Evolutionary conservation across 192 early-diverging fungal species (phyloP), one percentile per base, ranked within the genome.

Genomic region (Chytriomyces sp.): DNA sequence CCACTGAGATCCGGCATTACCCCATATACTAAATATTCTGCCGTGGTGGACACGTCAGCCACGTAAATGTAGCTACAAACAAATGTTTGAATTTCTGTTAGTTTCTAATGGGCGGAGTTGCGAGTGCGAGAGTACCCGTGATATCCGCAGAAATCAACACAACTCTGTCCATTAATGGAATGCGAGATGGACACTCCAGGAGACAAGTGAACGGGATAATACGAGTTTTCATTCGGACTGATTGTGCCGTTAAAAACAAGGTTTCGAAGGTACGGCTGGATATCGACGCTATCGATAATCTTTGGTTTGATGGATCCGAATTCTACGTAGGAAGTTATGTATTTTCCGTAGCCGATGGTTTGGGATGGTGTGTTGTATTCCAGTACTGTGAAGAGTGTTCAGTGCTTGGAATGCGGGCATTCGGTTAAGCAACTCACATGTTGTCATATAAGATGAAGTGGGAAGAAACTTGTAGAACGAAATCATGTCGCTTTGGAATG

Each of bases 181-280:
- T n/a, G 20, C 13, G 18, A 23, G 20, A 64, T 8, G 18, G n/a
- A 23, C 11, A 64, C 26, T 64, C 63, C 63, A 24, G n/a, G 20
- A 11, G n/a, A 13, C 35, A 28, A 23, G 26, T 64, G 28, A 6
- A 64, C 11, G 11, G 63, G n/a, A 20, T 64, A 64, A 26, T 64
- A 64, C 11, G 20, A 24, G 63, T 64, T 64, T 28, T 18, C 20
- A 28, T 64, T 64, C n/a, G 63, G 63, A 24, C n/a, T 23, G n/a
- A 64, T 18, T 13, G 28, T 35, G 63, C 63, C 63, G 28, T 11
- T 24, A 23, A 23, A 13, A 11, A 64, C 63, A 1, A 64, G 63
- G n/a, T 18, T 28, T 16, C 67, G 67, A 16, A 68, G n/a, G 67
- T 48, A 68, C 16, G 67, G 67, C 28, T 68, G 67, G 48, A 68